Base-by-base conservation (phyloP, 306 rosid species). In the Quercus suber region DNA sequence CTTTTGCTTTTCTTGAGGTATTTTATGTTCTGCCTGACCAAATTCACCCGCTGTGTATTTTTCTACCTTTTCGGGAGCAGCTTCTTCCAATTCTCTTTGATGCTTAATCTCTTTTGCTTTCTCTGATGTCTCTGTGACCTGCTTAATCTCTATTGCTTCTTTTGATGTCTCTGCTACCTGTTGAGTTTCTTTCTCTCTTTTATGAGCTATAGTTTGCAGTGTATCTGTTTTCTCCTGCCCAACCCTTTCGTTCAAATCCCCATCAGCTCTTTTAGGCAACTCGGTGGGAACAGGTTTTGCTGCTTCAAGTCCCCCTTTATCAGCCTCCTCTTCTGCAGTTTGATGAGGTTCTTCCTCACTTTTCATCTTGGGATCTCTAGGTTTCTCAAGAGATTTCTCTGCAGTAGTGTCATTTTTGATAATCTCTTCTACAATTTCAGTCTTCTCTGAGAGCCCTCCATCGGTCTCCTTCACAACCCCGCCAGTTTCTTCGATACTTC, bases 11-110 rank as follows among this genome's bases (percentile, higher is more conserved):
- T 45, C 80, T 73, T 49, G 30, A 23, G 57, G 20, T 33, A 28
- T 80, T 67, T 41, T 25, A 49, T 78, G 23, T 65, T 56, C 31
- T 31, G 30, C 76, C 41, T 69, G 65, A 52, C 4, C 0, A 72
- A 73, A n/a, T 75, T 55, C 73, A 7, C 64, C 75, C 52, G 1
- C 21, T 20, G 68, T 56, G 23, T 63, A 64, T 35, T 33, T 52
- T 23, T 51, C 74, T 79, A 60, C 18, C 2, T 53, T 45, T 41
- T 8, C 3, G 3, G 45, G 45, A 8, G 11, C 37, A 7, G 19
- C 79, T 71, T 70, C 41, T 59, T 33, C 52, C 17, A 73, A 30
- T n/a, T 77, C 80, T 60, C 19, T 70, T 19, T 28, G 20, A 20
- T 73, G 37, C 70, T 55, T 64, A 41, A 17, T 51, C 43, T 53